Base-by-base conservation (phyloP, 2,329 filamentous ascomycete species). In the Diaporthe eres region DNA sequence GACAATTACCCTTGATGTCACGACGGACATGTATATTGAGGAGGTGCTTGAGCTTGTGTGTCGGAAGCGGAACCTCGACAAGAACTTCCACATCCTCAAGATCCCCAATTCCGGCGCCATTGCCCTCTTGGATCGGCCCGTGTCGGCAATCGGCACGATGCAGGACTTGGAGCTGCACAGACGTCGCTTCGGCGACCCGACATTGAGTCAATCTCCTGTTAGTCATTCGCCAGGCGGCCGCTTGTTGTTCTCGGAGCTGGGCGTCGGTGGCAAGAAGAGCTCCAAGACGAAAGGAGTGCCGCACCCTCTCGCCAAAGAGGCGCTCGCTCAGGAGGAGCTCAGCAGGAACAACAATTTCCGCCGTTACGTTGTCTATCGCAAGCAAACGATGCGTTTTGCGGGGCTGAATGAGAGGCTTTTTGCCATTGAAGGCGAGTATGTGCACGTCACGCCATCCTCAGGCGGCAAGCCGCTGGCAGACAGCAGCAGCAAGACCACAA, bases 391-490 rank as follows among this genome's bases (percentile, higher is more conserved):
- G 90, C 92, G 94, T 34, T 93, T 97, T 80, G 92, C 94, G 57
- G 92, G 91, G 5, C 90, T 93, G 80, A 94, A 94, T 76, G 93
- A 95, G 79, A 91, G 94, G 75, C 90, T 95, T 13, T 86, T 97
- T 57, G 92, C 94, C 63, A 94, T 97, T 78, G 94, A 96, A 80
- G 94, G 94, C 76, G 95, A 97, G 82, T 97, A 96, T 82, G 91
- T 97, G 77, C 94, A 96, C 83, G 95, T 97, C 80, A 93, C 95
- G 89, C 94, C 94, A 37, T 88, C 90, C 2, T 90, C 90, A 2
- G 89, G 89, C 13, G 92, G 92, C 51, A 94, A 94, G 81, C 90
- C 91, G 15, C 85, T 92, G 75, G 89, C 91, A 76, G 91, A 93
- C 74, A 89, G 88, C 31, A 88, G 87, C 74, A 90, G 90, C 49